phyloP scores from a whole-genome alignment of 2,329 filamentous ascomycete genomes.

The Penicillium sp. region DNA sequence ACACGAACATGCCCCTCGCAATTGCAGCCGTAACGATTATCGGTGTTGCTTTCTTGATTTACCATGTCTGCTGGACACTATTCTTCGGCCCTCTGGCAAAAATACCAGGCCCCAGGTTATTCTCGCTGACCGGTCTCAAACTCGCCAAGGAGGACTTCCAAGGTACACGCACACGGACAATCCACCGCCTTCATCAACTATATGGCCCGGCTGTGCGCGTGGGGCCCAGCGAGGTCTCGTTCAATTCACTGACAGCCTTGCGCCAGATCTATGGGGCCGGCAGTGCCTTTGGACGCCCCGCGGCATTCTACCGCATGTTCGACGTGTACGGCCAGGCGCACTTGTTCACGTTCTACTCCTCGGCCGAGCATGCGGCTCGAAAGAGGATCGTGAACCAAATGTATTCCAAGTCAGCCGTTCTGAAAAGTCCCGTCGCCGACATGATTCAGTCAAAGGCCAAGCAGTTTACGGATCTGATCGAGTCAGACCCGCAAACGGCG shows the following conservation, averaged over 20 bases:
- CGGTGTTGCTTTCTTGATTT: background rate
- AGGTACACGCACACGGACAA: slow-evolving; percentile 43
- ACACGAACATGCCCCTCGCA: background rate
- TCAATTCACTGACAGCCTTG: slow-evolving; percentile 47
- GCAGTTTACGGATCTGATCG: slow-evolving; percentile 44
- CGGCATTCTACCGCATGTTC: slow-evolving; percentile 56
- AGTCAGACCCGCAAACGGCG: slow-evolving; percentile 30
- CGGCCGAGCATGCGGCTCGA: slow-evolving; percentile 46
- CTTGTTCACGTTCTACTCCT: slow-evolving; percentile 51
- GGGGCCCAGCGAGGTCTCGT: slow-evolving; percentile 48
- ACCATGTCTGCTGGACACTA: background rate
- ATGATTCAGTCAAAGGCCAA: slow-evolving; percentile 43
- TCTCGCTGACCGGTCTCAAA: slow-evolving; percentile 46
- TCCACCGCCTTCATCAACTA: slow-evolving; percentile 44
- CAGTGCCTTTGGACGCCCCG: slow-evolving; percentile 48
- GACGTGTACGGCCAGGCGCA: slow-evolving; percentile 54
- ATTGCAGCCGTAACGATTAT: background rate
- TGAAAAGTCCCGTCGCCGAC: slow-evolving; percentile 18
- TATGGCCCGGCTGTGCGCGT: slow-evolving; percentile 52
- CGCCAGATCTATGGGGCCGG: slow-evolving; percentile 56
- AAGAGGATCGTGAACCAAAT: slow-evolving; percentile 55
- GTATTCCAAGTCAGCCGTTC: slow-evolving; percentile 52
- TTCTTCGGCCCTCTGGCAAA: slow-evolving; percentile 1
- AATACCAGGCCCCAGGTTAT: slow-evolving; percentile 39
- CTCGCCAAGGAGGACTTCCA: slow-evolving; percentile 47